A percentile compares a stretch with the other conserved stretches of the same genome.
phyloP scores from a whole-genome alignment of 2,329 filamentous ascomycete species.

The Sclerotinia minor region DNA sequence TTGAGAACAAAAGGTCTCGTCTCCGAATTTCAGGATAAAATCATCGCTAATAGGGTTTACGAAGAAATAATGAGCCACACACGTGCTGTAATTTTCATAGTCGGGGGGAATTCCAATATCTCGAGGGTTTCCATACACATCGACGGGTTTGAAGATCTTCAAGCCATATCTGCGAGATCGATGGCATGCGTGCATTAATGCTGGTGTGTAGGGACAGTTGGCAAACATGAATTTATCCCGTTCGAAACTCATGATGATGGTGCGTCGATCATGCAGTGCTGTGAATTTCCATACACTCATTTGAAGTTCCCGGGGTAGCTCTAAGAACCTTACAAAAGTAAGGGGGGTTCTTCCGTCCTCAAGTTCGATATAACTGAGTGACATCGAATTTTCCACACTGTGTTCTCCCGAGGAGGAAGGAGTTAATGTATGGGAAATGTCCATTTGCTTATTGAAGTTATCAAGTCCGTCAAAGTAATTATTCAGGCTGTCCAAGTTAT shows the following conservation, averaged over 20 bases:
- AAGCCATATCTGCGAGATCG: not conserved
- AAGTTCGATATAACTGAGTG: not conserved
- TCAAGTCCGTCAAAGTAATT: not conserved
- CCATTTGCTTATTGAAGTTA: not conserved
- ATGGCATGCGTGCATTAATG: constrained; percentile 7
- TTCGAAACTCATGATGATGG: not conserved
- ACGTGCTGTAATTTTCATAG: not conserved
- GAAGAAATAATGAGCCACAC: not conserved
- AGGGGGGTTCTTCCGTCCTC: not conserved
- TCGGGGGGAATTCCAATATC: not conserved
- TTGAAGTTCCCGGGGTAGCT: not conserved
- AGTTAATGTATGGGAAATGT: not conserved
- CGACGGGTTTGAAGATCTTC: not conserved
- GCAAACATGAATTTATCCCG: not conserved
- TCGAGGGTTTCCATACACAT: not conserved
- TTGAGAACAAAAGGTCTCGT: not conserved
- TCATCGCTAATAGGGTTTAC: not conserved
- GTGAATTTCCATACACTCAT: not conserved
- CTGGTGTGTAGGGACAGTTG: constrained; percentile 4
- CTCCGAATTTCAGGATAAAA: constrained; percentile 13
- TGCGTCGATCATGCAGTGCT: not conserved
- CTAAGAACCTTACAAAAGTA: not conserved
- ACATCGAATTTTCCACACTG: not conserved
- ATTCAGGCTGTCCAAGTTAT: not conserved
- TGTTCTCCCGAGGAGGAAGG: not conserved